Evolutionary conservation across 805 yeast genomes (phyloP).

Genomic region (Starmerella potacharoeniae): DNA sequence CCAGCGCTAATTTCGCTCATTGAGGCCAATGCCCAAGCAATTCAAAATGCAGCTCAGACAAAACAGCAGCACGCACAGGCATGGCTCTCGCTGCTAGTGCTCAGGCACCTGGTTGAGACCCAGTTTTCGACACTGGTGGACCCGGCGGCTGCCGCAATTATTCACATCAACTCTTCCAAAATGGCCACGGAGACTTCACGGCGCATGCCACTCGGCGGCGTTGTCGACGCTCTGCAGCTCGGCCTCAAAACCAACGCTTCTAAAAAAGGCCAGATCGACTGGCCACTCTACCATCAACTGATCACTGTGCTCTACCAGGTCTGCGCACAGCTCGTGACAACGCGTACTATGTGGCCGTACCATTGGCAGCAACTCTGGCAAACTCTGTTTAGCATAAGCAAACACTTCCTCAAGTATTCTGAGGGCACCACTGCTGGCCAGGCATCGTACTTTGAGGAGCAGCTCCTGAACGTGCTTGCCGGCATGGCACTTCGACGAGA

Average conservation of each 20-base stretch:
- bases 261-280: constrained; percentile 21
- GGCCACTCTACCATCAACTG: constrained; percentile 24
- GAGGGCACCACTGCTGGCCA: neutral
- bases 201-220: constrained; percentile 26
- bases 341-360: constrained; percentile 20
- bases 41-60: constrained; percentile 24
- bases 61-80: constrained; percentile 25
- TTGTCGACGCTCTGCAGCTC: constrained; percentile 28
- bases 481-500: constrained; percentile 27
- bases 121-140: constrained; percentile 9
- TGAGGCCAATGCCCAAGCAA: constrained; percentile 25
- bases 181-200: constrained; percentile 21
- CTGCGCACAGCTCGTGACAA: constrained; percentile 15
- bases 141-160: constrained; percentile 8
- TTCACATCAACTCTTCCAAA: constrained; percentile 16
- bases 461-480: constrained; percentile 22
- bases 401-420: constrained; percentile 19
- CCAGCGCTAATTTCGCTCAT: constrained; percentile 25
- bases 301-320: constrained; percentile 23
- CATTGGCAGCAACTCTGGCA: constrained; percentile 34
- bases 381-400: constrained; percentile 26
- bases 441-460: constrained; percentile 1
- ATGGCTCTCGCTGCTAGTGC: constrained; percentile 25
- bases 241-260: constrained; percentile 27
- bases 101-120: constrained; percentile 27